Conservation (phyloP, 192 early-diverging fungal species). For the Coemansia sp. region DNA sequence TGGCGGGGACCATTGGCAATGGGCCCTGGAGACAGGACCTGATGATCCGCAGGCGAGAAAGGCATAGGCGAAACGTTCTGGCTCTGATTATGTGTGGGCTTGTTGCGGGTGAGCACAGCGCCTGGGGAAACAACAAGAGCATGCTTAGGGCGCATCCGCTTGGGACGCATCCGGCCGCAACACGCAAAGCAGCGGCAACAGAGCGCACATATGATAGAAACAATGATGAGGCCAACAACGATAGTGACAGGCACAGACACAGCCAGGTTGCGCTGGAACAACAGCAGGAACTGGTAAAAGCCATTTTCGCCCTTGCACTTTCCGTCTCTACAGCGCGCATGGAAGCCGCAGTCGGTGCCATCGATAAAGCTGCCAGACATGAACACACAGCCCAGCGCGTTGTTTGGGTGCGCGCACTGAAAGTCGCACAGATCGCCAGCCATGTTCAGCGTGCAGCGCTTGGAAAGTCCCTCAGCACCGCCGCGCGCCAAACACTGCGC, state of each 20-base stretch:
- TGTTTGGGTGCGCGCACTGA: conserved; percentile 60
- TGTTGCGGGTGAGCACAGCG: background rate
- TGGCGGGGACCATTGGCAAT: too few relatives aligned
- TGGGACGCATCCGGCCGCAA: conserved; percentile 27
- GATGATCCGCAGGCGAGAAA: background rate
- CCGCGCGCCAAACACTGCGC: conserved; percentile 66
- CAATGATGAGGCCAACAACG: conserved; percentile 36
- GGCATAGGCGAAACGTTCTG: background rate
- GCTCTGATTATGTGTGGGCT: background rate
- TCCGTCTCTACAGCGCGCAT: conserved; percentile 57
- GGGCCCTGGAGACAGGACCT: background rate
- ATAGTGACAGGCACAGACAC: conserved; percentile 56
- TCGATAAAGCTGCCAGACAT: conserved; percentile 68
- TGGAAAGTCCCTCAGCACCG: conserved; percentile 49
- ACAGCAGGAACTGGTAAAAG: conserved; percentile 55
- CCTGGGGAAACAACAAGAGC: background rate
- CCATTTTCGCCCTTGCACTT: conserved; percentile 60
- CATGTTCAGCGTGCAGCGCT: conserved; percentile 58
- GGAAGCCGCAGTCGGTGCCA: conserved; percentile 68
- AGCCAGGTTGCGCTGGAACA: conserved; percentile 56
- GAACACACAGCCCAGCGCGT: conserved; percentile 50
- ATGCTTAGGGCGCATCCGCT: background rate
- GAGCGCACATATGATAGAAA: conserved; percentile 25
- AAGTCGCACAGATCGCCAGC: conserved; percentile 61
- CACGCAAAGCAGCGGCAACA: conserved; percentile 53